Base-by-base conservation (phyloP, 345 rosid species). In the Boechera retrofracta region DNA sequence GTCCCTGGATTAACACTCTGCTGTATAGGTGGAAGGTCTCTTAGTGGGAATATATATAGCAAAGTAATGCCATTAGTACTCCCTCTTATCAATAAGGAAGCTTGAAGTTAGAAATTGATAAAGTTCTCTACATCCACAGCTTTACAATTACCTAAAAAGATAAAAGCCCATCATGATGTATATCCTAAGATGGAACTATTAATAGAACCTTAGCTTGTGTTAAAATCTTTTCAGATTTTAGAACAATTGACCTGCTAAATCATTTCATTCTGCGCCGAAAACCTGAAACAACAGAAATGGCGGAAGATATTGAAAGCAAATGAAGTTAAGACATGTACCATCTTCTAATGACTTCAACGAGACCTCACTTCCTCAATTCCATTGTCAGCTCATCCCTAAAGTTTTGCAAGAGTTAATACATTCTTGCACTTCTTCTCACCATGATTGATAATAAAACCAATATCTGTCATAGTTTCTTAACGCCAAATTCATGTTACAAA, bases 91-190 rank as follows among this genome's bases (percentile, higher is more conserved):
- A 29, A 67, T 76, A 48, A 84, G 33, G 33, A 88, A 90, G 81
- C 82, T 81, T 51, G 87, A 82, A 83, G 81, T 18, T 92, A 92
- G 76, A 86, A 89, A 65, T 86, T 91, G 80, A 91, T 76, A 80
- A 83, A 87, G 65, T 91, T 87, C 85, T 33, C 89, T 90, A 21
- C 92, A 83, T 72, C 84, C 75, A 53, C 87, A 21, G 24, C 24
- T 21, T 21, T 21, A 21, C 24, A 1, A 21, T 21, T 21, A 21
- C 24, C 24, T 39, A 2, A 47, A n/a, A 47, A 47, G 9, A 47
- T 6, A 5, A 15, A 47, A 47, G 48, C 5, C 2, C 16, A 44
- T 44, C 16, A 13, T 13, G 16, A 5, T 44, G 7, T 15, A 44
- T 4, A 44, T 4, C 48, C 5, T 10, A 41, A 44, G 2, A 44